Evolutionary conservation across 2,329 filamentous ascomycete species (phyloP).

Genomic region (Thermothelomyces thermophilus): DNA sequence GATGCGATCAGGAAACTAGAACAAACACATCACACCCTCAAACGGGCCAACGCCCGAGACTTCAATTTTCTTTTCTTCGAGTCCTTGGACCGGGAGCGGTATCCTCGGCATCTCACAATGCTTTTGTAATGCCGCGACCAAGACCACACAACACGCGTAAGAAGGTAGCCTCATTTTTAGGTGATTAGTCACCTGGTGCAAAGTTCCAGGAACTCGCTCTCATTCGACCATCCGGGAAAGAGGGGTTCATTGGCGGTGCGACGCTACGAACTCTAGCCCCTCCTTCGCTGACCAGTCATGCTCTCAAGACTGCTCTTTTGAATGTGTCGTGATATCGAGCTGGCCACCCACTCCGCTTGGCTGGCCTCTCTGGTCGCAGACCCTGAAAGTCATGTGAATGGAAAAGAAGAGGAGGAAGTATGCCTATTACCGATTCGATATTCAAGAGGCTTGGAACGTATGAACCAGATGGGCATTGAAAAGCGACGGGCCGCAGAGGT

Average conservation of each 20-base stretch:
- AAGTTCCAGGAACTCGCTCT: neutral
- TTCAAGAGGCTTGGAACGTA: neutral
- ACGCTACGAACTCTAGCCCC: conserved; percentile 4
- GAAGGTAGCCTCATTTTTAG: conserved; percentile 1
- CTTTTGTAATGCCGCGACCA: conserved; percentile 11
- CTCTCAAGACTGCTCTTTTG: conserved; percentile 1
- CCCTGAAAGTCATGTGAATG: conserved; percentile 16
- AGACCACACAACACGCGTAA: conserved; percentile 2
- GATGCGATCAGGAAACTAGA: conserved; percentile 15
- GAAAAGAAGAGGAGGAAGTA: neutral
- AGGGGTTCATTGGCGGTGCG: conserved; percentile 6
- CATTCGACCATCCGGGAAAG: neutral
- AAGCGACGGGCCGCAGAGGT: neutral
- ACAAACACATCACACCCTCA: conserved; percentile 3
- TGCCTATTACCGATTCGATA: neutral
- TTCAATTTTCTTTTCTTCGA: neutral
- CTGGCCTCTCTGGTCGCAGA: conserved; percentile 14
- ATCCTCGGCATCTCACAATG: neutral
- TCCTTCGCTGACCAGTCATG: conserved; percentile 10
- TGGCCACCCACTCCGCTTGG: conserved; percentile 1
- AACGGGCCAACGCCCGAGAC: neutral
- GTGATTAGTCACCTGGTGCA: neutral
- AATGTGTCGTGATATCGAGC: neutral
- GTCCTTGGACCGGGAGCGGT: no score
- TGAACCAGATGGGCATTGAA: neutral